These are phyloP conservation scores for Candida anglica DNA, from an alignment of 805 yeast species.

Conservation along the genomic window DNA sequence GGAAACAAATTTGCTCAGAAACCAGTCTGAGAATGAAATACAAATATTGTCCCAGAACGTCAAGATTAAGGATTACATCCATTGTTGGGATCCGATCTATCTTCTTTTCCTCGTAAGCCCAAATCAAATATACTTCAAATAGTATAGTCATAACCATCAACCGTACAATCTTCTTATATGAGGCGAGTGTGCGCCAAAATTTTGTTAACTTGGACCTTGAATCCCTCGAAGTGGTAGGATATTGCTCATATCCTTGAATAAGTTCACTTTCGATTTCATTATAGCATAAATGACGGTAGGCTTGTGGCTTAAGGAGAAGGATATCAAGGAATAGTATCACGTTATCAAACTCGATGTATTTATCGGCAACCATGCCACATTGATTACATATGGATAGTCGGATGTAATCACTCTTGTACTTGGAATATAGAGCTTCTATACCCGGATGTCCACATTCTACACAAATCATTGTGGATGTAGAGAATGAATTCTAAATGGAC, in stretches of 20 bases:
- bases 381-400: conserved; percentile 69
- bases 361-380: conserved; percentile 78
- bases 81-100: conserved; percentile 22
- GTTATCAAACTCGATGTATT: conserved; percentile 85
- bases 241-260: conserved; percentile 3
- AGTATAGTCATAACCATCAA: conserved; percentile 60
- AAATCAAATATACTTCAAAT: conserved; percentile 84
- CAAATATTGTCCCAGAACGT: conserved; percentile 48
- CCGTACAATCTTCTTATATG: conserved; percentile 28
- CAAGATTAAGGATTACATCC: conserved; percentile 23
- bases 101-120: conserved; percentile 85
- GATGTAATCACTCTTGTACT: conserved; percentile 74
- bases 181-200: conserved; percentile 1
- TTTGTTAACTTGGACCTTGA: no score
- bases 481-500: no score
- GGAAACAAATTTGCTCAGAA: conserved; percentile 35
- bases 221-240: conserved; percentile 9
- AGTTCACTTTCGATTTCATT: conserved; percentile 47
- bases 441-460: conserved; percentile 72
- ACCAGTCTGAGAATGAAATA: conserved; percentile 53
- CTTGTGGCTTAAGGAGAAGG: conserved; percentile 79
- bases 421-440: conserved; percentile 61
- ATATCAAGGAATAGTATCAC: conserved; percentile 82
- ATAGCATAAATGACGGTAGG: conserved; percentile 80
- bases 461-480: conserved; percentile 94